phyloP scores from a whole-genome alignment of 495 filamentous ascomycete species.

The Hyaloscypha finlandica region DNA sequence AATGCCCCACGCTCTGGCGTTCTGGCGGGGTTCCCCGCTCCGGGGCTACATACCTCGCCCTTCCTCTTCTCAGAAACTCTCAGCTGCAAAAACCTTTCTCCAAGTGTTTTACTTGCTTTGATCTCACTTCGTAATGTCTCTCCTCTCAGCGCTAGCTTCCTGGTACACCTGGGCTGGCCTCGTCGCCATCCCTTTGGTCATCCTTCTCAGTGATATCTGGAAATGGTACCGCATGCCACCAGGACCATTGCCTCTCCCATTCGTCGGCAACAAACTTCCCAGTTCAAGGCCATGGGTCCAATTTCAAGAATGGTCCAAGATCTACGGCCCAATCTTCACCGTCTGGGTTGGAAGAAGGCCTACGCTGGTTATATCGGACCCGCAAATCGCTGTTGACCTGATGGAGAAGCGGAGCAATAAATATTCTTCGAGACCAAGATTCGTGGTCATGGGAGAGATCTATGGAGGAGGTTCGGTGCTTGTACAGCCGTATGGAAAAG shows the following conservation, averaged over 20 bases:
- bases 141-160: not conserved
- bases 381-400: constrained; percentile 59
- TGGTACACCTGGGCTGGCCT: constrained; percentile 20
- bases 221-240: constrained; percentile 47
- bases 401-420: constrained; percentile 55
- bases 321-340: constrained; percentile 61
- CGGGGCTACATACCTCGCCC: not conserved
- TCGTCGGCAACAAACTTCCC: constrained; percentile 60
- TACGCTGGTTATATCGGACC: constrained; percentile 64
- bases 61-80: not conserved
- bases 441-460: constrained; percentile 57
- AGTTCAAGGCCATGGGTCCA: constrained; percentile 59
- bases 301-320: constrained; percentile 55
- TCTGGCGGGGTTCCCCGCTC: not conserved
- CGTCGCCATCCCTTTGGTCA: constrained; percentile 14
- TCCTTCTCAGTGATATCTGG: constrained; percentile 24
- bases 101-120: too few relatives aligned
- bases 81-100: not conserved
- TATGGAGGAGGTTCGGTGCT: constrained; percentile 51
- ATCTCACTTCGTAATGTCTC: constrained; percentile 5
- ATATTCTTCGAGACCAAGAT: constrained; percentile 55
- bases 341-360: constrained; percentile 63
- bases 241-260: constrained; percentile 53
- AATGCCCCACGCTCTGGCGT: not conserved
- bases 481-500: constrained; percentile 50